Conservation (phyloP, 345 rosid species). For the Barbarea vulgaris region DNA sequence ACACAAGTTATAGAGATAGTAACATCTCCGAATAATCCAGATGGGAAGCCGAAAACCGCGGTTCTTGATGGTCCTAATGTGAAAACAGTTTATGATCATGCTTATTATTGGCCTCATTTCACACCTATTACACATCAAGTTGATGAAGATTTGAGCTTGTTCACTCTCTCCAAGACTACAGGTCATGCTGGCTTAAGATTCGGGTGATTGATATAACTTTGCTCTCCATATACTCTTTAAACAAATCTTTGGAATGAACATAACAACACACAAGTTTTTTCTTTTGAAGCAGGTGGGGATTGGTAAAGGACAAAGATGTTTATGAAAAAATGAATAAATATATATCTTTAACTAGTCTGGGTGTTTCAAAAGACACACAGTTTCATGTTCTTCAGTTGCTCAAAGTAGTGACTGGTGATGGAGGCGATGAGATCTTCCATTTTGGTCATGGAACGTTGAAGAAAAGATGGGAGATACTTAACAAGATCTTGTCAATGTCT, state of each 20-base stretch:
- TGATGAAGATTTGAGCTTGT: slow-evolving; percentile 55
- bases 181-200: slow-evolving; percentile 85
- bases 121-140: slow-evolving; percentile 60
- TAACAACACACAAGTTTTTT: neutral
- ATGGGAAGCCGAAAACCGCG: slow-evolving; percentile 55
- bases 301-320: slow-evolving; percentile 58
- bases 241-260: neutral
- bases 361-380: slow-evolving; percentile 63
- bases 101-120: slow-evolving; percentile 82
- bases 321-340: slow-evolving; percentile 46
- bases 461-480: slow-evolving; percentile 27
- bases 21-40: slow-evolving; percentile 84
- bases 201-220: slow-evolving; percentile 13
- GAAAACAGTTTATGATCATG: slow-evolving; percentile 58
- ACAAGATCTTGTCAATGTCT: slow-evolving; percentile 37
- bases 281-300: slow-evolving; percentile 65
- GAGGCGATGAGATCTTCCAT: slow-evolving; percentile 46
- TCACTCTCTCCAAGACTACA: slow-evolving; percentile 72
- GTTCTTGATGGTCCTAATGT: slow-evolving; percentile 57
- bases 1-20: slow-evolving; percentile 59
- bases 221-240: too few species aligned
- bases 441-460: slow-evolving; percentile 58
- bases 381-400: slow-evolving; percentile 57
- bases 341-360: slow-evolving; percentile 43
- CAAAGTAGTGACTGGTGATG: slow-evolving; percentile 44